Conservation (phyloP, 2,329 filamentous ascomycete species). For the Aureobasidium melanogenum region DNA sequence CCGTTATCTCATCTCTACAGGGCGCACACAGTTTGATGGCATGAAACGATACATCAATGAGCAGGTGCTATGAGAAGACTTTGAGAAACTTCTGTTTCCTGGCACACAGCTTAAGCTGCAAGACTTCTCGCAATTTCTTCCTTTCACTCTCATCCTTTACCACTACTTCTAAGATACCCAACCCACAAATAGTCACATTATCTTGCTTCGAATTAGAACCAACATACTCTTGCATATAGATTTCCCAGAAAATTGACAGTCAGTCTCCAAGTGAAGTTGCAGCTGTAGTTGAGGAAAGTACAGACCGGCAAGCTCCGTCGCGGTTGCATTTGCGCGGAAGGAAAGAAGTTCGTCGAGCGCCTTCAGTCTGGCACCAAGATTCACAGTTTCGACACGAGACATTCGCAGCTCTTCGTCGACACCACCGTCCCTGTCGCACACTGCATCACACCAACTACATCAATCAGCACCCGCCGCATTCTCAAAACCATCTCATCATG, state of each 20-base stretch:
- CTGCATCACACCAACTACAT: not conserved
- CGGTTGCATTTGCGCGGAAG: not conserved
- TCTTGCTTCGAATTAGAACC: not conserved
- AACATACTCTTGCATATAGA: not conserved
- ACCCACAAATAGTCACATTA: not conserved
- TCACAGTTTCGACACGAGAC: not conserved
- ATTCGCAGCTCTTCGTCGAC: not conserved
- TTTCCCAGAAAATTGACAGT: not conserved
- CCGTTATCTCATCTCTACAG: conserved; percentile 39
- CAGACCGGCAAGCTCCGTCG: not conserved
- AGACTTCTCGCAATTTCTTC: not conserved
- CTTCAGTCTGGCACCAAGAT: not conserved
- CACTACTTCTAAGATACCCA: not conserved
- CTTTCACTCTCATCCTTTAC: not conserved
- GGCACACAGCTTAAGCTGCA: not conserved
- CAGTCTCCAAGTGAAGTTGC: not conserved
- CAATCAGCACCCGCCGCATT: not conserved
- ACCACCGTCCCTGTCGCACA: not conserved
- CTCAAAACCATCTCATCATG: conserved; percentile 18
- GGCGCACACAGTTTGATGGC: conserved; percentile 42
- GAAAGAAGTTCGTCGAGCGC: not conserved
- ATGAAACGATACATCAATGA: conserved; percentile 37
- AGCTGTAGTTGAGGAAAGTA: not conserved
- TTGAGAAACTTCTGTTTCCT: not conserved
- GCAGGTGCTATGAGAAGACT: conserved; percentile 17